Evolutionary conservation across 2,329 filamentous ascomycete species (phyloP).

Genomic region (Rachicladosporium sp.): DNA sequence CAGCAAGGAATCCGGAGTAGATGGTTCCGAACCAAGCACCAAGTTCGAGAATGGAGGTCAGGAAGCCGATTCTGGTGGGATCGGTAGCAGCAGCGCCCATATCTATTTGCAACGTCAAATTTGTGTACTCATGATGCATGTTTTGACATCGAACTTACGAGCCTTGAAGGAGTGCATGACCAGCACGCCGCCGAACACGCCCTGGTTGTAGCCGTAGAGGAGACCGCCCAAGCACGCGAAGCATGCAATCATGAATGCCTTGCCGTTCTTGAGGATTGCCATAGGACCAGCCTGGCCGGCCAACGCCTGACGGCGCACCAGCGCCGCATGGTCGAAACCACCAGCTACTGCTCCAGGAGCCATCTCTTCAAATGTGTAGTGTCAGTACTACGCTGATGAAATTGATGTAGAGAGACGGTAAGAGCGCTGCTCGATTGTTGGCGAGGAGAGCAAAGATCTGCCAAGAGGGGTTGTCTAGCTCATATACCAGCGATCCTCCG

Average conservation of each 20-base stretch:
- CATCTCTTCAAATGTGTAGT: constrained; percentile 14
- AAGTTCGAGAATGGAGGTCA: constrained; percentile 56
- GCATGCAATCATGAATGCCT: constrained; percentile 42
- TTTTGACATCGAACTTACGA: background rate
- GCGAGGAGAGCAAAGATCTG: too few species aligned
- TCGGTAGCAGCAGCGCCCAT: constrained; percentile 29
- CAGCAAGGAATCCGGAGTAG: constrained; percentile 58
- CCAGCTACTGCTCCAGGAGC: constrained; percentile 24
- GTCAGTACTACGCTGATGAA: too few species aligned
- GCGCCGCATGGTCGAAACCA: constrained; percentile 29
- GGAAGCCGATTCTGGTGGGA: constrained; percentile 34
- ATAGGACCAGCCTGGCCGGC: constrained; percentile 32
- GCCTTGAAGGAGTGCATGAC: constrained; percentile 36
- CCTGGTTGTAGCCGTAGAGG: constrained; percentile 56
- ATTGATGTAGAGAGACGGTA: too few species aligned
- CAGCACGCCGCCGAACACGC: constrained; percentile 60
- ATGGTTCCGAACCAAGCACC: constrained; percentile 67
- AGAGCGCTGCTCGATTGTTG: too few species aligned
- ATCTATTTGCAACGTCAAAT: constrained; percentile 17
- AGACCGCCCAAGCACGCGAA: constrained; percentile 44
- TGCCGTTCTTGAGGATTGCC: constrained; percentile 40
- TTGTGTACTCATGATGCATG: constrained; percentile 1
- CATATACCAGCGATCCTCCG: too few species aligned
- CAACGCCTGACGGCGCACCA: constrained; percentile 29
- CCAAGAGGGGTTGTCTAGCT: too few species aligned